Evolutionary conservation across 2,329 filamentous ascomycete species (phyloP).

Genomic region (Metarhizium album): DNA sequence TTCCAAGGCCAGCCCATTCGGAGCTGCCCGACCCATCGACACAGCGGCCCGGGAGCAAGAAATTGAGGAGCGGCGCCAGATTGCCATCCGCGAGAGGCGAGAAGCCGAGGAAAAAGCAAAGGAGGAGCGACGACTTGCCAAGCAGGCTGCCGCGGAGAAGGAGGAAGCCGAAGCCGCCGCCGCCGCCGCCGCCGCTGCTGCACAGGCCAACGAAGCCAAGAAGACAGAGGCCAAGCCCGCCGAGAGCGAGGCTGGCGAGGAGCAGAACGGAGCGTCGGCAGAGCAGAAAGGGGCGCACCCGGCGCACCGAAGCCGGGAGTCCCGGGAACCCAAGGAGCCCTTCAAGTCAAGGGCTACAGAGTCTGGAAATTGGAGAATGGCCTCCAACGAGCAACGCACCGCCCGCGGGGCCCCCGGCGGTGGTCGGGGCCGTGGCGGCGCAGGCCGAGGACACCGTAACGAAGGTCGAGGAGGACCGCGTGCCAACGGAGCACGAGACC

Average conservation of each 20-base stretch:
- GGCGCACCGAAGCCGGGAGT: slow-evolving; percentile 28
- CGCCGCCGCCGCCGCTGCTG: slow-evolving; percentile 13
- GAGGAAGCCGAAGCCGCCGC: slow-evolving; percentile 26
- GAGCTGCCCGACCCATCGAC: slow-evolving; percentile 87
- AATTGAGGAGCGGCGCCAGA: slow-evolving; percentile 77
- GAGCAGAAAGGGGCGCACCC: too few species aligned
- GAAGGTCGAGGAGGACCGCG: slow-evolving; percentile 33
- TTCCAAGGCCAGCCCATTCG: slow-evolving; percentile 85
- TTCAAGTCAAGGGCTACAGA: slow-evolving; percentile 46
- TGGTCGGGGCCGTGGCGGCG: slow-evolving; percentile 22
- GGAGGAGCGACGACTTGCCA: slow-evolving; percentile 56
- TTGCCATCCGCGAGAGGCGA: slow-evolving; percentile 68
- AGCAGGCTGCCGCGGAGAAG: slow-evolving; percentile 43
- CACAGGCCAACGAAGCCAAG: slow-evolving; percentile 21
- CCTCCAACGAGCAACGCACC: slow-evolving; percentile 37
- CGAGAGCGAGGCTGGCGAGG: slow-evolving; percentile 16
- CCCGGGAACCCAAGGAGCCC: slow-evolving; percentile 32
- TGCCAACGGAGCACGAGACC: slow-evolving; percentile 34
- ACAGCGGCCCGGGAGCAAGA: slow-evolving; percentile 81
- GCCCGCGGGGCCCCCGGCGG: slow-evolving; percentile 31
- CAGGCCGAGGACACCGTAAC: slow-evolving; percentile 31
- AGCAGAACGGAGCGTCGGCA: slow-evolving; percentile 21
- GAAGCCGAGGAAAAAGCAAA: slow-evolving; percentile 80
- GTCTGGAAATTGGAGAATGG: slow-evolving; percentile 49
- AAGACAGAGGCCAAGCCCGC: slow-evolving; percentile 21